Evolutionary conservation across 345 rosid genomes (phyloP), one percentile per base, ranked within the genome.

Genomic region (Populus ilicifolia): DNA sequence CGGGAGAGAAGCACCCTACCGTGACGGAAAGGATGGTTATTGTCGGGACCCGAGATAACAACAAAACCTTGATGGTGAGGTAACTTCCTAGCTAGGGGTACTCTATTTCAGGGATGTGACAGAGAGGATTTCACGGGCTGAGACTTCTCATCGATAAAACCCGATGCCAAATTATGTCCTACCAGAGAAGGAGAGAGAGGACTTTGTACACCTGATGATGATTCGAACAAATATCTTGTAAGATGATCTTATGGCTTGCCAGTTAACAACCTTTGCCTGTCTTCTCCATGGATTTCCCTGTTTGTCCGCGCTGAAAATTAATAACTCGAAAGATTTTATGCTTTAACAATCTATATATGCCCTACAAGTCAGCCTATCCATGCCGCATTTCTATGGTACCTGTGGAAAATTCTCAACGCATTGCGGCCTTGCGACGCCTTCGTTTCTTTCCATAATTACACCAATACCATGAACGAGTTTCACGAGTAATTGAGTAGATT

Each of bases 111-210:
- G 46, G 30, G 54, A 62, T 13, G 54, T 38, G 43, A 56, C 25
- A 23, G 63, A 56, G 63, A 59, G 29, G 63, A 59, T n/a, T n/a
- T 80, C 83, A 80, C 79, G 73, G 80, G 76, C 76, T 48, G 63
- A 29, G n/a, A 12, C 27, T 56, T 56, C 27, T 56, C 27, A 10
- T 56, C 63, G 12, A 21, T 65, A 7, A 65, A 14, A 30, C 16
- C 2, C 38, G 29, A 30, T 16, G 14, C 38, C 14, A 1, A 14
- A 64, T 2, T 17, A 33, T 64, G 38, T 7, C 68, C 68, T 14
- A 14, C 9, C 33, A 63, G 69, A 67, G 56, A 29, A 23, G 2
- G 46, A 44, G 50, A 43, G 48, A 44, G 48, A 9, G 74, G 7
- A 20, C 17, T 14, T 48, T 78, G 77, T 72, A 50, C 11, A 38